Evolutionary conservation across 1,139 yeast genomes (phyloP), one percentile per base, ranked within the genome.

Genomic region (Geotrichum bryndzae): DNA sequence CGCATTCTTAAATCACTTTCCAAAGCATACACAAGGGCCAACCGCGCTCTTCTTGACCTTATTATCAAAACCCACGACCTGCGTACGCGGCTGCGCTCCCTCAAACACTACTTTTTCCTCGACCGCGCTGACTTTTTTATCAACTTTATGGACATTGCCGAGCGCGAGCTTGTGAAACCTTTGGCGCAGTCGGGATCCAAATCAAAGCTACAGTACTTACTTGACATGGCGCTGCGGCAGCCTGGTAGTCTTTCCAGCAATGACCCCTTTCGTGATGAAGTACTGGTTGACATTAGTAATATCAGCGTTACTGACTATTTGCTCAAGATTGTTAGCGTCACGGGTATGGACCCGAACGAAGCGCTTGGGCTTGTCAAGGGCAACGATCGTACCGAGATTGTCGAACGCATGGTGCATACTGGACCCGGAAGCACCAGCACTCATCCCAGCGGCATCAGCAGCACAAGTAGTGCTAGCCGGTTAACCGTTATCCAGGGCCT

Each of bases 1-100:
- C 83, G 68, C 22, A 75, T 90, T 53, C 81, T 82, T 55, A 73
- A 85, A 25, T 82, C 82, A 60, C 78, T 94, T 27, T 81, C 85
- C 55, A 78, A 80, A 25, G 89, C 90, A 53, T 90, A 88, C 68
- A 71, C 78, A 31, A 78, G 87, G 58, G 94, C 98, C 0, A 92
- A 91, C 72, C 76, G 76, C 51, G 72, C 84, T 38, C 76, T 91
- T 31, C 74, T 88, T 68, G 79, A 81, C 56, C 74, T 92, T 53
- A 74, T 89, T 29, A 79, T 83, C 62, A 79, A 82, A 27, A 91
- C 94, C 0, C 89, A 83, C 68, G 76, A 83, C 50, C 77, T 92
- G 31, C 70, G 72, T 0, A 71, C 70, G 5, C 68, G 79, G 45
- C 65, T 76, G 25, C 58, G 65, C 1, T 75, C 87, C 51, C 68